Conservation (phyloP, 2,329 filamentous ascomycete species). For the Tolypocladium amazonense region DNA sequence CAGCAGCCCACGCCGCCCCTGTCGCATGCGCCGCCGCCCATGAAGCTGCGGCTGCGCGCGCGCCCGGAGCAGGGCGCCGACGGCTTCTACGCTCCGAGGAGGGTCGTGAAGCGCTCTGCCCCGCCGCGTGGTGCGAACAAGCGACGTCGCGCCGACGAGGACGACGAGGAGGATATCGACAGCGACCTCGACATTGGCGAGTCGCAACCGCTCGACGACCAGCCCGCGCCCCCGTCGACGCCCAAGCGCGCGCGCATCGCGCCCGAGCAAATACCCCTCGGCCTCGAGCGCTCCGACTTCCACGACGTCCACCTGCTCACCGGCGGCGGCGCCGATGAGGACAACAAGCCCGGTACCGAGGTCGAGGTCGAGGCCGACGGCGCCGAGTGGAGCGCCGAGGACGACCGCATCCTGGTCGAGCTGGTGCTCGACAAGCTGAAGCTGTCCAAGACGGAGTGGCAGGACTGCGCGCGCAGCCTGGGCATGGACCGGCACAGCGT, state of each 20-base stretch:
- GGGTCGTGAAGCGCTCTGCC: conserved; percentile 40
- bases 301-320: conserved; percentile 34
- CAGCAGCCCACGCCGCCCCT: conserved; percentile 47
- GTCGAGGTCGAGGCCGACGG: conserved; percentile 34
- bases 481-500: conserved; percentile 49
- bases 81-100: conserved; percentile 27
- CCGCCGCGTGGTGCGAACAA: conserved; percentile 41
- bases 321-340: conserved; percentile 14
- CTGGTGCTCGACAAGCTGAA: conserved; percentile 56
- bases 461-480: conserved; percentile 53
- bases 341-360: conserved; percentile 20
- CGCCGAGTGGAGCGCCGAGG: conserved; percentile 48
- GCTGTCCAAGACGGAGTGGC: conserved; percentile 54
- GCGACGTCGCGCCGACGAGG: conserved; percentile 36
- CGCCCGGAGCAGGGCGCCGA: conserved; percentile 16
- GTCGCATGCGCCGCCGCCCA: conserved; percentile 35
- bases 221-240: conserved; percentile 32
- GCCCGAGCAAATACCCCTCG: conserved; percentile 48
- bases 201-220: conserved; percentile 7
- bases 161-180: conserved; percentile 22
- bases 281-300: conserved; percentile 47
- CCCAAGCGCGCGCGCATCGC: conserved; percentile 51
- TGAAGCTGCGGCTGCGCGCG: conserved; percentile 46
- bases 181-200: conserved; percentile 25
- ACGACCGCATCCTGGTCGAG: conserved; percentile 56